phyloP scores from a whole-genome alignment of 225 moss, liverwort and hornwort species.

The Asterella californica region DNA sequence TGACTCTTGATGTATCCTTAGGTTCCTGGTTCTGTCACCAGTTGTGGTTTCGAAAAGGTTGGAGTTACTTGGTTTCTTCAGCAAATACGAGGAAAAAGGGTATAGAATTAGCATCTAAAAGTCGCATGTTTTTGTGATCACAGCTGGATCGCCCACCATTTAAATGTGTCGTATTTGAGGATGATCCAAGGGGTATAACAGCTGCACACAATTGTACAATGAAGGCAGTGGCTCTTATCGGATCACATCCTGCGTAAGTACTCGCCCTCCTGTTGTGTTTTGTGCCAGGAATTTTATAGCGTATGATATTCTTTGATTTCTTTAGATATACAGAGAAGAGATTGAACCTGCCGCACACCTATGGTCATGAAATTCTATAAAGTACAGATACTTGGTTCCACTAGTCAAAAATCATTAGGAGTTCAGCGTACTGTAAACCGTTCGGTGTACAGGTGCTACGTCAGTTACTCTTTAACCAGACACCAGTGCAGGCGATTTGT shows the following conservation, averaged over 20 bases:
- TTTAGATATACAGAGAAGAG: too few species aligned
- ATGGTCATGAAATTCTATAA: too few species aligned
- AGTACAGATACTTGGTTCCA: too few species aligned
- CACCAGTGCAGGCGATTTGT: too few species aligned
- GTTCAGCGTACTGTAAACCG: too few species aligned
- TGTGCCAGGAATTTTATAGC: too few species aligned
- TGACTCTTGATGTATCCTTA: not conserved
- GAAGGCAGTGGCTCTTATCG: conserved; percentile 98
- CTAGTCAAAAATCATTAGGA: too few species aligned
- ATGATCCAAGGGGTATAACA: conserved; percentile 84
- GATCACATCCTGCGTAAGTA: conserved; percentile 79
- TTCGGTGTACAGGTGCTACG: too few species aligned
- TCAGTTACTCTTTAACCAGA: too few species aligned
- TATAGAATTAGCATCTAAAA: not conserved
- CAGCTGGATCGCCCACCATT: conserved; percentile 84
- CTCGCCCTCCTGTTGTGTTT: not conserved
- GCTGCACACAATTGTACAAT: conserved; percentile 98
- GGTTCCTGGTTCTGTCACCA: not conserved
- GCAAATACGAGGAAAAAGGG: not conserved
- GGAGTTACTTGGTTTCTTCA: not conserved
- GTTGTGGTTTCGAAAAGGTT: not conserved
- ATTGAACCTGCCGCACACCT: too few species aligned
- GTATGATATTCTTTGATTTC: too few species aligned
- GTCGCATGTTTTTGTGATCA: not conserved
- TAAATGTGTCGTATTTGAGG: conserved; percentile 98